A percentile compares a stretch with the other conserved stretches of the same genome.
These are phyloP conservation scores for Colletotrichum aenigma DNA, from an alignment of 2,329 filamentous ascomycete species.

Conservation along the genomic window DNA sequence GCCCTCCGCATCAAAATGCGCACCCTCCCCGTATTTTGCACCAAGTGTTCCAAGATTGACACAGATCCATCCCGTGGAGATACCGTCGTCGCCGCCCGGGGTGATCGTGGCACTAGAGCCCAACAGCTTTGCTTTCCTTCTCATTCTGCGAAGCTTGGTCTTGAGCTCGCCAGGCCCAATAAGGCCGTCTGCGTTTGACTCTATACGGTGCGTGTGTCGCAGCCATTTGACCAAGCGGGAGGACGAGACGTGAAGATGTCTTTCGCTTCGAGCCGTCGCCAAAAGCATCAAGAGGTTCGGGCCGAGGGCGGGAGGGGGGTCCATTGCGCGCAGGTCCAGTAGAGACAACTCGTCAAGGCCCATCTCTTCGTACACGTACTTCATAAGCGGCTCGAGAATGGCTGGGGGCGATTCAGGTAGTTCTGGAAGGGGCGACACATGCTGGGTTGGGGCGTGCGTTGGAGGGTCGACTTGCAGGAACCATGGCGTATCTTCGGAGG, in stretches of 20 bases:
- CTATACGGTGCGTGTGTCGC: slow-evolving; percentile 71
- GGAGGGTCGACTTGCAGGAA: slow-evolving; percentile 79
- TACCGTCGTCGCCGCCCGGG: slow-evolving; percentile 76
- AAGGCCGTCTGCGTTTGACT: slow-evolving; percentile 83
- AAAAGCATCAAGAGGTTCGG: slow-evolving; percentile 92
- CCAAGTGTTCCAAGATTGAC: slow-evolving; percentile 82
- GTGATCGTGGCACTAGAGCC: slow-evolving; percentile 71
- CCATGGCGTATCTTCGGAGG: slow-evolving; percentile 66
- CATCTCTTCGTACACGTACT: slow-evolving; percentile 82
- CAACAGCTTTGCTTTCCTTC: slow-evolving; percentile 80
- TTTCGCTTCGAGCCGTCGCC: slow-evolving; percentile 88
- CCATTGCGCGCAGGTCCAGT: slow-evolving; percentile 81
- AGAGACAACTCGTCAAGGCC: slow-evolving; percentile 83
- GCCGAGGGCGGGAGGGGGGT: slow-evolving; percentile 86
- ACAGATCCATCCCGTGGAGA: slow-evolving; percentile 95
- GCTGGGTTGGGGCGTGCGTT: slow-evolving; percentile 52
- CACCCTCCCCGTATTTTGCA: slow-evolving; percentile 50
- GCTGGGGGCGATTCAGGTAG: slow-evolving; percentile 71
- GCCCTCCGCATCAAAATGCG: slow-evolving; percentile 51
- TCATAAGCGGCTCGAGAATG: slow-evolving; percentile 73
- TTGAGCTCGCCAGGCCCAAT: slow-evolving; percentile 91
- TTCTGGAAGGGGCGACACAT: slow-evolving; percentile 53
- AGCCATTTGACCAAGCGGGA: slow-evolving; percentile 91
- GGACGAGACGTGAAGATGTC: slow-evolving; percentile 89
- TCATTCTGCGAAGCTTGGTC: slow-evolving; percentile 80